Conservation (phyloP, 805 yeast species). For the Blastobotrys attinorum region DNA sequence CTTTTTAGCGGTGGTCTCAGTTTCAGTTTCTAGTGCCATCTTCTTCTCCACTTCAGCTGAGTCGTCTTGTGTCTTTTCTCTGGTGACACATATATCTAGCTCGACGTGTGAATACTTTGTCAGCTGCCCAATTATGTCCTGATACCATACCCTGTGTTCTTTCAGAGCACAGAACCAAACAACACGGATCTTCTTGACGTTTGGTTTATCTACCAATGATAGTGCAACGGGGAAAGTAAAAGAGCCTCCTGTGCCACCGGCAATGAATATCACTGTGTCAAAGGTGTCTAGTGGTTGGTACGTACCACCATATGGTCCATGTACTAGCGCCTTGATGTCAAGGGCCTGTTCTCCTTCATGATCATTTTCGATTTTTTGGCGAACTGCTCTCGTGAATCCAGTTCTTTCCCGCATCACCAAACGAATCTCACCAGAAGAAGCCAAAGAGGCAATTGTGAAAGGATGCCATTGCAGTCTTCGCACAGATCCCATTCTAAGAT, state of each 20-base stretch:
- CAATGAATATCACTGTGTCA: slow-evolving; percentile 34
- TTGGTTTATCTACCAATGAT: slow-evolving; percentile 32
- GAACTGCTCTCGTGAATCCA: slow-evolving; percentile 38
- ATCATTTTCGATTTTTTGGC: slow-evolving; percentile 24
- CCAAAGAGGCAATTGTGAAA: slow-evolving; percentile 37
- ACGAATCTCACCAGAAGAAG: slow-evolving; percentile 34
- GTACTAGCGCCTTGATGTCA: slow-evolving; percentile 23
- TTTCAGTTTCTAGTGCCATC: slow-evolving; percentile 10
- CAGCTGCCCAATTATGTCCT: slow-evolving; percentile 30
- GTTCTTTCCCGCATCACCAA: slow-evolving; percentile 34
- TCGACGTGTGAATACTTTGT: slow-evolving; percentile 21
- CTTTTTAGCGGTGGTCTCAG: no score
- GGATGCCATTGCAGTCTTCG: slow-evolving; percentile 39
- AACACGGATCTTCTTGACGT: slow-evolving; percentile 23
- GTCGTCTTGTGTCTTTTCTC: no score
- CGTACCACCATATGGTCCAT: slow-evolving; percentile 40
- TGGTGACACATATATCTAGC: slow-evolving; percentile 21
- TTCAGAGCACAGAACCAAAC: slow-evolving; percentile 30
- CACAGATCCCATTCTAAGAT: slow-evolving; percentile 35
- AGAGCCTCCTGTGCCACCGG: slow-evolving; percentile 42
- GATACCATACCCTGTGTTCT: slow-evolving; percentile 33
- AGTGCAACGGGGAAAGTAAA: slow-evolving; percentile 40
- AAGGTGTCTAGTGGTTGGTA: slow-evolving; percentile 37
- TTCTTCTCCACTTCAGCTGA: slow-evolving; percentile 11
- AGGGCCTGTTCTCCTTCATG: slow-evolving; percentile 11